Conservation (phyloP, 371 early-diverging fungal species). For the Actinomortierella wolfii region DNA sequence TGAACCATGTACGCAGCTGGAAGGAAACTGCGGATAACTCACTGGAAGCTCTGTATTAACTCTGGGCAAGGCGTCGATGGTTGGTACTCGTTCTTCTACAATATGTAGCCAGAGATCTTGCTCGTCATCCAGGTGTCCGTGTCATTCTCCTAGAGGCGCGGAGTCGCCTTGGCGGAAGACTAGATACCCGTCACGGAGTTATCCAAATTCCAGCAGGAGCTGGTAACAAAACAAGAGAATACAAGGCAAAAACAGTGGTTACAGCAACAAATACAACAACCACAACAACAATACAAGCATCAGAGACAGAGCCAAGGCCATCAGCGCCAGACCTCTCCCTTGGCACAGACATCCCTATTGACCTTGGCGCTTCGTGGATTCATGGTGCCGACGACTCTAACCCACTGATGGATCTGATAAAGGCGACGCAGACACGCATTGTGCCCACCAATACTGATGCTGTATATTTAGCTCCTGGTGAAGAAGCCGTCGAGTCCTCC, state of each 20-base stretch:
- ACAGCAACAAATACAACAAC: not conserved
- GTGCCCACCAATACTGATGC: conserved; percentile 43
- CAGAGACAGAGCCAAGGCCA: not conserved
- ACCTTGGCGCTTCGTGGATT: conserved; percentile 46
- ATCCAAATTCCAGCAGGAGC: conserved; percentile 3
- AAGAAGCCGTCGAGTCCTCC: conserved; percentile 13
- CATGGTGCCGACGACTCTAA: conserved; percentile 42
- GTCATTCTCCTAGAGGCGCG: conserved; percentile 39
- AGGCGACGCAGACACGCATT: conserved; percentile 21
- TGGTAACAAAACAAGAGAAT: not conserved
- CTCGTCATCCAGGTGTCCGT: conserved; percentile 17
- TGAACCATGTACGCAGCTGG: not conserved
- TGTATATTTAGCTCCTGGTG: conserved; percentile 26
- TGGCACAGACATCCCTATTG: conserved; percentile 28
- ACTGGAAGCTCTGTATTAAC: not conserved
- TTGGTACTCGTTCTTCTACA: conserved; percentile 4
- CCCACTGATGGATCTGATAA: conserved; percentile 29
- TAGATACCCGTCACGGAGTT: conserved; percentile 31
- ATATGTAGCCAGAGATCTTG: conserved; percentile 19
- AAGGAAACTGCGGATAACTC: not conserved
- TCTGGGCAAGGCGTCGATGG: not conserved
- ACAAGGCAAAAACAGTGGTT: not conserved
- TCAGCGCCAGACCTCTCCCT: too few species aligned
- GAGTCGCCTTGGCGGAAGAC: conserved; percentile 31
- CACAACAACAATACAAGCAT: not conserved